Conservation (phyloP, 148 eudicot species). For the Nepenthes mirabilis region DNA sequence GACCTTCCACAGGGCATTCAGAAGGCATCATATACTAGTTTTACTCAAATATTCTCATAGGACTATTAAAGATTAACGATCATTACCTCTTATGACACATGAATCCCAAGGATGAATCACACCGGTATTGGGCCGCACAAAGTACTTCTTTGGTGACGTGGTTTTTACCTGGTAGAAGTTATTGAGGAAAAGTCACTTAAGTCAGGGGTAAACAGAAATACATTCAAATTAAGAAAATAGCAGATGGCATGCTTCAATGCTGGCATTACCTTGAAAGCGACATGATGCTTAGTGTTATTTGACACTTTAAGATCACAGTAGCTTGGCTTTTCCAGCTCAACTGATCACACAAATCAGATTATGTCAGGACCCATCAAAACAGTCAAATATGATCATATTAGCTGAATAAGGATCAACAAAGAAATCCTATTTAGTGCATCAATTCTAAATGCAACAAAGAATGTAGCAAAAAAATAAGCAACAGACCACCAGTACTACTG, state of each 20-base stretch:
- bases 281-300: conserved; percentile 61
- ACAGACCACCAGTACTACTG: not conserved
- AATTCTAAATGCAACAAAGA: not conserved
- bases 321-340: conserved; percentile 86
- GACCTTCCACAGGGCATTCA: no score
- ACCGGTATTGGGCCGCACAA: conserved; percentile 88
- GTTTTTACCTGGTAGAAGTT: conserved; percentile 54
- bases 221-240: no score
- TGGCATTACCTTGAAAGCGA: conserved; percentile 82
- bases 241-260: not conserved
- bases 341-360: conserved; percentile 17
- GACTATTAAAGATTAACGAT: not conserved
- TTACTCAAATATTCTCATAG: no score
- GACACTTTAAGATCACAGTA: conserved; percentile 76
- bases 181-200: not conserved
- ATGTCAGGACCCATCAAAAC: not conserved
- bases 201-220: no score
- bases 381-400: not conserved
- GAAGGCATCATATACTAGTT: not conserved
- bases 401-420: not conserved
- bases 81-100: conserved; percentile 72
- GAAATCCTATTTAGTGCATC: not conserved
- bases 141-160: conserved; percentile 87
- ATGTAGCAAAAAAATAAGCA: not conserved
- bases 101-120: conserved; percentile 85